Base-by-base conservation (phyloP, 352 stramenopile genomes). In the Phytophthora cajani region DNA sequence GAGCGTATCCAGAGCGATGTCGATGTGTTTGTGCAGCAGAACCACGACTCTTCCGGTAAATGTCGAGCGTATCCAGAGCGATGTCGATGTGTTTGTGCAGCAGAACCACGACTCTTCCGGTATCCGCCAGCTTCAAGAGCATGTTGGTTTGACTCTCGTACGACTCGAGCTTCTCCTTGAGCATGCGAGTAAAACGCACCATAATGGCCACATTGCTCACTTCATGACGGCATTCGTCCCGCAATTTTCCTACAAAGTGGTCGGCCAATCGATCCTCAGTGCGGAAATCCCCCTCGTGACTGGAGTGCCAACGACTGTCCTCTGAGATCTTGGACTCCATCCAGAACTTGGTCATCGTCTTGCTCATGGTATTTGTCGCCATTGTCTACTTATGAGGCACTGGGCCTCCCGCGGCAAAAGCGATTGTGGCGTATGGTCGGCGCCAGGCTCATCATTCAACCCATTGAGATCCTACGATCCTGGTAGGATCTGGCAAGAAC, bases 301-400 rank as follows among this genome's bases (percentile, higher is more conserved):
- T 50, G 6, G 42, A 50, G 42, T 50, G 42, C 42, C 42, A 50
- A 9, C 42, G 42, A 50, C 42, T 25, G 14, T 11, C 42, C 42
- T 14, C 42, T n/a, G 42, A 50, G 42, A 50, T 8, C 23, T 50
- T 25, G 16, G 42, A 50, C 11, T 50, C 16, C 42, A 50, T 50
- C 42, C 42, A 50, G 42, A 50, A 50, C 42, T 50, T 19, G 42
- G 42, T 23, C 42, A 50, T 50, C 42, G 42, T 14, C 42, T 50
- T 50, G 17, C 42, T 50, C 42, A 50, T 50, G 17, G 42, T 11
- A 17, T 23, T 49, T 5, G 3, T 21, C 17, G 42, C 16, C 42
- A 50, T 50, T 17, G 42, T 19, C 17, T 46, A 17, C 4, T 46
- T 36, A 36, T 1, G 30, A 36, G 38, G 11, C 1, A 12, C 11